A percentile compares a stretch with the other conserved stretches of the same genome.
These are phyloP conservation scores for Spirogloea muscicola DNA, from an alignment of 139 green algal genomes.

Conservation along the genomic window DNA sequence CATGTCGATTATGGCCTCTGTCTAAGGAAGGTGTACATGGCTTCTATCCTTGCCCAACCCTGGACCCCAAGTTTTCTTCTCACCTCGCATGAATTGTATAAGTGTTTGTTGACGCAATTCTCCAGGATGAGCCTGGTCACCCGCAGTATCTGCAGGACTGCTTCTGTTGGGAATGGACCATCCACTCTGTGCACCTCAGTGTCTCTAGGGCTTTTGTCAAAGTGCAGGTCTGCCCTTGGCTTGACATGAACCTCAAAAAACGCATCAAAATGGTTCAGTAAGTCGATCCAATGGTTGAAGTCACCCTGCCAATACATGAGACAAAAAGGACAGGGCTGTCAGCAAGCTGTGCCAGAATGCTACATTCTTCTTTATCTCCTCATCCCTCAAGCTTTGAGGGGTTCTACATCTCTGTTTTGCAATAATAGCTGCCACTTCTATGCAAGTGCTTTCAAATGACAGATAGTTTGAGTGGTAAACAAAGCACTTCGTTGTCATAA, in stretches of 20 bases:
- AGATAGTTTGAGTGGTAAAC: no score
- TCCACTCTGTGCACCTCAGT: neutral
- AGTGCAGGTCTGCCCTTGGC: constrained; percentile 59
- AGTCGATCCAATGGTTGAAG: constrained; percentile 78
- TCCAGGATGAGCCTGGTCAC: constrained; percentile 75
- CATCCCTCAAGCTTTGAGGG: neutral
- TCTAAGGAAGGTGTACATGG: neutral
- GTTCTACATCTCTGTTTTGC: no score
- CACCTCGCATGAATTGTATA: constrained; percentile 86
- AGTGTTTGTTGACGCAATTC: constrained; percentile 85
- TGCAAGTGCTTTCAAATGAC: no score
- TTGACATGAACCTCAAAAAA: constrained; percentile 69
- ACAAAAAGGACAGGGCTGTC: neutral
- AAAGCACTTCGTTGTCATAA: no score
- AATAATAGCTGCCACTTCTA: no score
- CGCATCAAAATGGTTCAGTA: constrained; percentile 82
- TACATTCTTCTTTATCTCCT: neutral
- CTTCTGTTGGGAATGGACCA: constrained; percentile 59
- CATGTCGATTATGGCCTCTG: no score
- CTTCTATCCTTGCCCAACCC: neutral
- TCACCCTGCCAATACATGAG: constrained; percentile 69
- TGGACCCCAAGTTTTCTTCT: neutral
- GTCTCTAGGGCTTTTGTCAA: no score
- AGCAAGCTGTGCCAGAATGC: neutral
- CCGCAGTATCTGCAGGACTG: constrained; percentile 64